Conservation (phyloP, 1,139 yeast genomes). For the Suhomyces terraborum region DNA sequence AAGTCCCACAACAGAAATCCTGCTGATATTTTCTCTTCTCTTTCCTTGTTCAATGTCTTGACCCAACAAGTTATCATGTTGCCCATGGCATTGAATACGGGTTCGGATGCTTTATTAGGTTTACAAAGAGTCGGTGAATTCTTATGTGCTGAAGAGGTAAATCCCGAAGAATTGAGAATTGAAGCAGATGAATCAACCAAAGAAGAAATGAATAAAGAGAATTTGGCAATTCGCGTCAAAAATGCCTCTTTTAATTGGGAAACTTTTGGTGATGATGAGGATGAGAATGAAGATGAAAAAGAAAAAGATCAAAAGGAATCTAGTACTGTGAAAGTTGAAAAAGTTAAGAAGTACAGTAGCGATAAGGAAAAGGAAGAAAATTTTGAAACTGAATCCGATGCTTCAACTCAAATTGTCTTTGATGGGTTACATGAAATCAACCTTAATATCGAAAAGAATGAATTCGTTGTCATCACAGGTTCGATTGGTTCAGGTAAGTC, state of each 20-base stretch:
- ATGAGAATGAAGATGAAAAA: conserved; percentile 18
- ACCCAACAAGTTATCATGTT: conserved; percentile 56
- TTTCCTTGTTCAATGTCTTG: conserved; percentile 69
- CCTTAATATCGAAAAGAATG: conserved; percentile 51
- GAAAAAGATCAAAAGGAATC: conserved; percentile 10
- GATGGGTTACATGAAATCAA: conserved; percentile 37
- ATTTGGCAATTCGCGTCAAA: conserved; percentile 17
- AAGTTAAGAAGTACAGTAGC: conserved; percentile 5
- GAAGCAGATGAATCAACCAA: conserved; percentile 21
- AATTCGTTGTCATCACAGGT: conserved; percentile 70
- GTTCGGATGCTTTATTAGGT: conserved; percentile 71
- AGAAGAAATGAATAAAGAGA: conserved; percentile 19
- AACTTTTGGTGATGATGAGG: conserved; percentile 30
- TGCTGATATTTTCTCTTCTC: conserved; percentile 76
- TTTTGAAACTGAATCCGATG: conserved; percentile 17
- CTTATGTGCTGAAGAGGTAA: conserved; percentile 39
- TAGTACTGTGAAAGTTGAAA: conserved; percentile 3
- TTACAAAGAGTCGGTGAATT: conserved; percentile 58
- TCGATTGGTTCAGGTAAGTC: conserved; percentile 73
- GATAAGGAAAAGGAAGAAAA: conserved; percentile 10
- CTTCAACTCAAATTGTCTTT: conserved; percentile 17
- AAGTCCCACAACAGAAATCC: conserved; percentile 49
- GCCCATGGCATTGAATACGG: conserved; percentile 70
- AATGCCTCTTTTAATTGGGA: conserved; percentile 68
- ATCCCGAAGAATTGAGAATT: conserved; percentile 19